Evolutionary conservation across 768 basidiomycete genomes (phyloP).

Genomic region (Suillus fuscotomentosus): DNA sequence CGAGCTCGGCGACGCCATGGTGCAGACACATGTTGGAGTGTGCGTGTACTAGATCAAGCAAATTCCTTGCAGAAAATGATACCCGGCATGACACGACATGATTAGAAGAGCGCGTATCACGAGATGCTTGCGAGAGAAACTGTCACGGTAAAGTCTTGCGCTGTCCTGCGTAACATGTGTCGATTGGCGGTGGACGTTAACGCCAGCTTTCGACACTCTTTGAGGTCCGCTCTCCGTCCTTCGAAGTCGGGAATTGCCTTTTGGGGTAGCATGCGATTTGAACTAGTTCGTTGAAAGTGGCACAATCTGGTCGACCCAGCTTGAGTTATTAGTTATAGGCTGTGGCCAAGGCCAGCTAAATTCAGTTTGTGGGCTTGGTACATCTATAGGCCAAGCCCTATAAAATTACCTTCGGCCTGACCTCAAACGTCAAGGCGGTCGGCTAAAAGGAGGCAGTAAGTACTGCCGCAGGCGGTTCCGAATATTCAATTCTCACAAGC

Average conservation of each 20-base stretch:
- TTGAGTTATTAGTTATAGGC: not conserved
- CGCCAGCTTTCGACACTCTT: not conserved
- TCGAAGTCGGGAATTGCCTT: not conserved
- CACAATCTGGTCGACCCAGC: not conserved
- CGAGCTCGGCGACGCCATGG: not conserved
- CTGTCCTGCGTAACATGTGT: not conserved
- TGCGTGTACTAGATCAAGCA: not conserved
- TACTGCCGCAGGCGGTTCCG: not conserved
- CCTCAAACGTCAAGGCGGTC: not conserved
- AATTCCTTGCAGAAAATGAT: not conserved
- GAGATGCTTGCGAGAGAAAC: not conserved
- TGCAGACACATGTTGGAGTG: not conserved
- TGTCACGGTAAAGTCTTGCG: not conserved
- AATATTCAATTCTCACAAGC: not conserved
- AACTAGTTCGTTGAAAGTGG: too few species aligned
- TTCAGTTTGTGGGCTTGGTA: not conserved
- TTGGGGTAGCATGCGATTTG: not conserved
- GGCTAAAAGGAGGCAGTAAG: not conserved
- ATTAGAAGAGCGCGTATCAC: not conserved
- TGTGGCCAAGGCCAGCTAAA: not conserved
- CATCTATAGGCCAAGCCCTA: not conserved
- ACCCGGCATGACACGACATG: not conserved
- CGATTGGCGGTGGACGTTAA: not conserved
- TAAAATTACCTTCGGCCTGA: not conserved
- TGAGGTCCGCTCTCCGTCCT: not conserved